phyloP scores from a whole-genome alignment of 2,329 filamentous ascomycete genomes.

The Pestalotiopsis fici region DNA sequence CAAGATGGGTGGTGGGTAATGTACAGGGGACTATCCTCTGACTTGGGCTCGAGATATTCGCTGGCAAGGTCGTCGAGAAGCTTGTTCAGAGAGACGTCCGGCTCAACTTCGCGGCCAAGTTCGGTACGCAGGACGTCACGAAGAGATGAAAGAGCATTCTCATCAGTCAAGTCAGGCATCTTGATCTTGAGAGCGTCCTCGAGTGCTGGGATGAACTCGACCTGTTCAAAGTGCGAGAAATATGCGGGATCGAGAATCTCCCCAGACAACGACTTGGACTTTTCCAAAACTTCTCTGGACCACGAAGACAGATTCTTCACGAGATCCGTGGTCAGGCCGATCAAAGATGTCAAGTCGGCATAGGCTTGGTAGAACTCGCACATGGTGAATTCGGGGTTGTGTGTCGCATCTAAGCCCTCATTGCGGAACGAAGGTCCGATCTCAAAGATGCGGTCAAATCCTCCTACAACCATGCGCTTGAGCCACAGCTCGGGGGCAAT shows the following conservation, averaged over 20 bases:
- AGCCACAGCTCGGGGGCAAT: conserved; percentile 96
- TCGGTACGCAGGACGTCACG: conserved; percentile 52
- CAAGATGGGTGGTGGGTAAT: conserved; percentile 88
- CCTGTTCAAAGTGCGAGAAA: conserved; percentile 61
- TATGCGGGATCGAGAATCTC: conserved; percentile 47
- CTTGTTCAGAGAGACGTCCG: conserved; percentile 54
- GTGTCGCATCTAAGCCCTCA: conserved; percentile 85
- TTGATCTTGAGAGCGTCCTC: conserved; percentile 65
- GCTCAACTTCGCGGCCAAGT: conserved; percentile 63
- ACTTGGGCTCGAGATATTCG: conserved; percentile 77
- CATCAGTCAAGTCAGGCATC: conserved; percentile 63
- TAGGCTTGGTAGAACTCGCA: conserved; percentile 97
- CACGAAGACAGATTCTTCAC: conserved; percentile 60
- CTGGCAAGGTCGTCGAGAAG: conserved; percentile 81
- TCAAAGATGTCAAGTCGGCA: conserved; percentile 73
- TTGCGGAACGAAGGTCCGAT: conserved; percentile 93
- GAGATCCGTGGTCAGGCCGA: conserved; percentile 73
- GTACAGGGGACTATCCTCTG: conserved; percentile 70
- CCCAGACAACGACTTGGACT: conserved; percentile 45
- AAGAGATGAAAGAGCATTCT: conserved; percentile 60
- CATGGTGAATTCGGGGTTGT: conserved; percentile 96
- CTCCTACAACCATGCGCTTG: conserved; percentile 87
- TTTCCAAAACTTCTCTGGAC: conserved; percentile 44
- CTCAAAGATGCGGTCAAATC: conserved; percentile 87
- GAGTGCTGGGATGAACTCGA: conserved; percentile 83